Evolutionary conservation across 805 yeast species (phyloP).

Genomic region (Saccharomycopsis selenospora): DNA sequence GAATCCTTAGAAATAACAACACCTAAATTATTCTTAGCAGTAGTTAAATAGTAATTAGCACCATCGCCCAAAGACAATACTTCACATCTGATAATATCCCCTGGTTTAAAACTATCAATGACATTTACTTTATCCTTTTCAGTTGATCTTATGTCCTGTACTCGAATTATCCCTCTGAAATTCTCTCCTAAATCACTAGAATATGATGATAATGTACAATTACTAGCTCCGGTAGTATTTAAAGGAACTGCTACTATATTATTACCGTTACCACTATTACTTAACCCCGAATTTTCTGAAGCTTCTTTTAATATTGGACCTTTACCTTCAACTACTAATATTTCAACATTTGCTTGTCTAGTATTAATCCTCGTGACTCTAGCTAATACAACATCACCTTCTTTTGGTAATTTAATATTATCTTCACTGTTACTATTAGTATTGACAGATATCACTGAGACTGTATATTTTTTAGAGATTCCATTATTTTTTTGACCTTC

Average conservation of each 20-base stretch:
- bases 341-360: conserved; percentile 73
- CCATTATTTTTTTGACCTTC: not conserved
- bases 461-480: not conserved
- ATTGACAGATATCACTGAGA: not conserved
- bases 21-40: conserved; percentile 88
- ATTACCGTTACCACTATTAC: conserved; percentile 62
- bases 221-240: conserved; percentile 37
- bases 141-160: conserved; percentile 84
- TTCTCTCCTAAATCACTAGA: conserved; percentile 78
- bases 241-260: conserved; percentile 35
- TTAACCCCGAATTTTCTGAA: no score
- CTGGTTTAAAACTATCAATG: conserved; percentile 76
- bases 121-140: conserved; percentile 84
- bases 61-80: conserved; percentile 90
- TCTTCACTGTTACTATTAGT: not conserved
- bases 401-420: conserved; percentile 51
- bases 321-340: conserved; percentile 57
- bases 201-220: conserved; percentile 36
- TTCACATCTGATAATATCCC: conserved; percentile 82
- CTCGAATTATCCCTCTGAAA: conserved; percentile 76
- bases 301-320: conserved; percentile 36
- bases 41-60: conserved; percentile 76
- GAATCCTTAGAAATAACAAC: conserved; percentile 77
- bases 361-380: conserved; percentile 59
- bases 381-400: conserved; percentile 76